Conservation (phyloP, 208 protist species). For the Leishmania tropica region DNA sequence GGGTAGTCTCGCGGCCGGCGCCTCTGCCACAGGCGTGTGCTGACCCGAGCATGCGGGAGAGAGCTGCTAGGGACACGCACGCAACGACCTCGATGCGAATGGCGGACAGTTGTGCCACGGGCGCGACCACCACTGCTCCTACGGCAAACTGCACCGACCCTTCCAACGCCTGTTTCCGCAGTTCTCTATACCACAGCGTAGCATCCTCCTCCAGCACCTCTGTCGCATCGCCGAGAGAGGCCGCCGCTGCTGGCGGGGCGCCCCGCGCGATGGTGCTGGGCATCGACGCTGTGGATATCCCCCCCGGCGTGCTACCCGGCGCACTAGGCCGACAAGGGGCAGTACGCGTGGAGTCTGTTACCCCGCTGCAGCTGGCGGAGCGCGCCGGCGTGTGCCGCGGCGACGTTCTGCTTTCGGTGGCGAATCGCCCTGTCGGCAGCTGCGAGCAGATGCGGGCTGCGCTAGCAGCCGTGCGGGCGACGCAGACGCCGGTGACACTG, state of each 20-base stretch:
- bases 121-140: not conserved
- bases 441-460: constrained; percentile 46
- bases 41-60: not conserved
- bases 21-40: not conserved
- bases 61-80: not conserved
- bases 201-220: not conserved
- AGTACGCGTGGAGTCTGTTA: constrained; percentile 53
- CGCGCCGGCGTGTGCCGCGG: constrained; percentile 42
- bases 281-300: constrained; percentile 54
- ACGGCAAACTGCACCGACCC: not conserved
- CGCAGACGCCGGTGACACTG: constrained; percentile 20
- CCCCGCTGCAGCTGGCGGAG: constrained; percentile 32
- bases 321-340: constrained; percentile 35
- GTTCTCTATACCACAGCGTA: not conserved
- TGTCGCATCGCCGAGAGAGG: not conserved
- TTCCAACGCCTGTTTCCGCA: not conserved
- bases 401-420: constrained; percentile 47
- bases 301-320: constrained; percentile 41
- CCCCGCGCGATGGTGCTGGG: constrained; percentile 31
- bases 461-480: constrained; percentile 22
- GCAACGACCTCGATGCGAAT: not conserved
- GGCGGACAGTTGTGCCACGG: not conserved
- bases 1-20: constrained; percentile 3
- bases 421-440: constrained; percentile 18
- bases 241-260: not conserved